Evolutionary conservation across 179 eudicot species (phyloP), one percentile per base, ranked within the genome.

Genomic region (Gypsophila paniculata): DNA sequence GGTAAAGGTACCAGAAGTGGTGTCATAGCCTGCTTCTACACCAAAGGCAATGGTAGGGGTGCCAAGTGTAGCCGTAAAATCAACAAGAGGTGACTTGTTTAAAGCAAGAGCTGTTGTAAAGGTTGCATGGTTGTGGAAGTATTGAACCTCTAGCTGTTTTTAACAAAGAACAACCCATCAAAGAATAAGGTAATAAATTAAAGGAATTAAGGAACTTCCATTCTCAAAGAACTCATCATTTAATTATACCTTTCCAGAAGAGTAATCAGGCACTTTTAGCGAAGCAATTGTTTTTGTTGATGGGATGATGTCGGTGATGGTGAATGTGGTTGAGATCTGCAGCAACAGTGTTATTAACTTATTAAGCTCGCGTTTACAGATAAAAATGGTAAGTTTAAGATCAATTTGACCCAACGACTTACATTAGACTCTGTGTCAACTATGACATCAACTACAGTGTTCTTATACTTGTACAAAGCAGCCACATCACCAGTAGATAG

Each of bases 1-100:
- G 8, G 87, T 84, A 15, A 94, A 80, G 72, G 71, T 76, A 29
- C 90, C 82, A 38, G 94, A 80, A 53, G 86, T 78, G 66, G 97
- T 85, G 71, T 94, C 96, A 78, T 89, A 94, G 72, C 90, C 90
- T 8, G 97, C 97, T 78, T 94, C 97, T 8, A 88, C 95, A 77
- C 99, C 99, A 68, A 94, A 76, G 74, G 92, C 87, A 78, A 94
- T 84, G 42, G 92, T 82, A 13, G 96, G 94, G 61, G 97, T 89
- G 59, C 99, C 99, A 52, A 94, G 78, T 22, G 99, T 91, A 58
- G 86, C 86, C 17, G 99, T 85, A 70, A 88, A 65, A 84, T 91
- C 92, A 61, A 90, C 61, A 60, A 86, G 54, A 22, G 99, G 99
- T 71, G 87, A 61, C 76, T 94, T 86, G 75, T 74, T 90, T 60